phyloP scores from a whole-genome alignment of 75 land plant genomes.

The Pseudotsuga menziesii region DNA sequence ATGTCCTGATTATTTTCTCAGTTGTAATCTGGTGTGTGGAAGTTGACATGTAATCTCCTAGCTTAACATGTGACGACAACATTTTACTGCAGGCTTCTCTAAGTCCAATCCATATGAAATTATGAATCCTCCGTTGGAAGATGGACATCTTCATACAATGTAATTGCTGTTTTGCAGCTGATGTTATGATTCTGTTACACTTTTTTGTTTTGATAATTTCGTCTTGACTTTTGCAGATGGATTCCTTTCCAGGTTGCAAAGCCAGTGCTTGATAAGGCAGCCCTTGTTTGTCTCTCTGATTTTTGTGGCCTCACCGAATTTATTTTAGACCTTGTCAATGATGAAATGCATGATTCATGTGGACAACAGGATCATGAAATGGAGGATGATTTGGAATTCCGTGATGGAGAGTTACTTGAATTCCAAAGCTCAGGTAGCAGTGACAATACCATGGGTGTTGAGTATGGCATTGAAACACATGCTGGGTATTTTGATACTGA shows the following conservation, averaged over 20 bases:
- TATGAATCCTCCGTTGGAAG: not conserved
- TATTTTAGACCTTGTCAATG: not conserved
- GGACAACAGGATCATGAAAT: not conserved
- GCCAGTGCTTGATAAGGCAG: conserved; percentile 58
- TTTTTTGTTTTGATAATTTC: not conserved
- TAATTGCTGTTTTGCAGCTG: not conserved
- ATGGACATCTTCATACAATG: not conserved
- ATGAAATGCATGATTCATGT: not conserved
- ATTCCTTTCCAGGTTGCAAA: conserved; percentile 64
- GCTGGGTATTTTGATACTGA: not conserved
- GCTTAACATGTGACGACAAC: too few relatives aligned
- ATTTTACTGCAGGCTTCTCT: too few relatives aligned
- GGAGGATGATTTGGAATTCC: not conserved
- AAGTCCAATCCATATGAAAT: too few relatives aligned
- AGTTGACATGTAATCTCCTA: too few relatives aligned
- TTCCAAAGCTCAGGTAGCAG: conserved; percentile 2
- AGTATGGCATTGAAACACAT: not conserved
- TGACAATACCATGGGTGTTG: not conserved
- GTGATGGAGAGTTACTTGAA: not conserved
- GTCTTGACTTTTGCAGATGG: conserved; percentile 59
- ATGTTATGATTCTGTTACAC: conserved; percentile 7
- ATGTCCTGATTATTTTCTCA: too few relatives aligned
- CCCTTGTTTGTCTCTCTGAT: conserved; percentile 71
- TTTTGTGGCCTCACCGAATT: not conserved
- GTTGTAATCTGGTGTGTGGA: too few relatives aligned